phyloP scores from a whole-genome alignment of 441 rosid species.

The Populus hybrid region DNA sequence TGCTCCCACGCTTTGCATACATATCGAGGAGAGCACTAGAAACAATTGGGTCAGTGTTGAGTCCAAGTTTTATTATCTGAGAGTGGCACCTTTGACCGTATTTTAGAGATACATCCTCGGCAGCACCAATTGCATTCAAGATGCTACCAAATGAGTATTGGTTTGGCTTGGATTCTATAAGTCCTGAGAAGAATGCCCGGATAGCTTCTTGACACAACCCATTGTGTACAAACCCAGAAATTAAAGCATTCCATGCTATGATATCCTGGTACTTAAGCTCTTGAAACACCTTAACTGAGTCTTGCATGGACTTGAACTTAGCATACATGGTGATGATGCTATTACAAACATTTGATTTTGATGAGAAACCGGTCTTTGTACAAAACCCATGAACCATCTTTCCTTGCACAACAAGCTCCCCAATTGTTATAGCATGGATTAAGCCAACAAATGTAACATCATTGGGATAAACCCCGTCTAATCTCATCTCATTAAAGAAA shows the following conservation, averaged over 20 bases:
- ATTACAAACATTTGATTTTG: constrained; percentile 54
- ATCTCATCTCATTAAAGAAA: constrained; percentile 62
- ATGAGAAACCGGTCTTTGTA: constrained; percentile 45
- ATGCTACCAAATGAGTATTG: constrained; percentile 86
- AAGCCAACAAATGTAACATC: constrained; percentile 75
- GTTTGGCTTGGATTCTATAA: constrained; percentile 52
- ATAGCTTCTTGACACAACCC: constrained; percentile 59
- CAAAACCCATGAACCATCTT: constrained; percentile 58
- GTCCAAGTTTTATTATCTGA: constrained; percentile 58
- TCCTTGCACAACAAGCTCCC: constrained; percentile 50
- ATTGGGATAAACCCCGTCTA: constrained; percentile 70
- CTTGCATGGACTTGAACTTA: constrained; percentile 54
- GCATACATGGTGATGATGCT: constrained; percentile 86
- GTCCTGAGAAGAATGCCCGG: constrained; percentile 39
- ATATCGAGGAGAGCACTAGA: constrained; percentile 83
- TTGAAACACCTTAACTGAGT: constrained; percentile 59
- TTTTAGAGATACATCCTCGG: constrained; percentile 67
- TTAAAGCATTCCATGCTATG: constrained; percentile 79
- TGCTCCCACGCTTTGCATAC: constrained; percentile 93
- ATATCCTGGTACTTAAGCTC: constrained; percentile 54
- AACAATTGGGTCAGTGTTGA: constrained; percentile 52
- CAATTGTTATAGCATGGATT: constrained; percentile 48
- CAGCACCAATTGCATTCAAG: constrained; percentile 73
- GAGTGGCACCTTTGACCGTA: constrained; percentile 77
- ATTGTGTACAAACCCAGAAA: constrained; percentile 77